Conservation (phyloP, 331 rosid species). For the Pyracantha coccinea region DNA sequence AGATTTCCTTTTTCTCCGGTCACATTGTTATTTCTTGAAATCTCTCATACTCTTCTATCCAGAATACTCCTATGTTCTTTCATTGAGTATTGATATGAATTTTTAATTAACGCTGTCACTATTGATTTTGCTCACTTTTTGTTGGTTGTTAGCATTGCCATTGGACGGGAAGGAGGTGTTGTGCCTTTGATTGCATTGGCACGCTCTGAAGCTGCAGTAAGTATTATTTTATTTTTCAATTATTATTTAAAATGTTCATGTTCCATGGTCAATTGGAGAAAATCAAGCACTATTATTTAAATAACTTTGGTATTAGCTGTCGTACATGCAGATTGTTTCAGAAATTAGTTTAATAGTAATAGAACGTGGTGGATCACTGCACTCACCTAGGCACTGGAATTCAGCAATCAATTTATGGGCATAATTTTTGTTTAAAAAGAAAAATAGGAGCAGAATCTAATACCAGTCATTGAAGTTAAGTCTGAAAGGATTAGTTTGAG, state of each 20-base stretch:
- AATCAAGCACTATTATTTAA: not conserved
- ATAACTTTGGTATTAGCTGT: not conserved
- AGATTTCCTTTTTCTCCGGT: not conserved
- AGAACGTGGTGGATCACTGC: not conserved
- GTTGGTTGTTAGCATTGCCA: conserved; percentile 67
- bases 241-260: not conserved
- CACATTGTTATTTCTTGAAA: not conserved
- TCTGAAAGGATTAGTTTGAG: not conserved
- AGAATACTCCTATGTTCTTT: not conserved
- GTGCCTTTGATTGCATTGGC: conserved; percentile 97
- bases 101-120: not conserved
- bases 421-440: not conserved
- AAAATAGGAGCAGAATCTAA: not conserved
- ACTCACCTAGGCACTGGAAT: not conserved
- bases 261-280: not conserved
- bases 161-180: conserved; percentile 99
- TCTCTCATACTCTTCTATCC: not conserved
- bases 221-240: conserved; percentile 22
- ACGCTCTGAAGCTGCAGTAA: conserved; percentile 83
- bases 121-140: conserved; percentile 16
- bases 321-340: not conserved
- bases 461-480: not conserved
- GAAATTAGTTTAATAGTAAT: not conserved
- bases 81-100: not conserved
- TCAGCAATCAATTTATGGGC: not conserved